Base-by-base conservation (phyloP, 2,329 filamentous ascomycete species). In the Escovopsis weberi region DNA sequence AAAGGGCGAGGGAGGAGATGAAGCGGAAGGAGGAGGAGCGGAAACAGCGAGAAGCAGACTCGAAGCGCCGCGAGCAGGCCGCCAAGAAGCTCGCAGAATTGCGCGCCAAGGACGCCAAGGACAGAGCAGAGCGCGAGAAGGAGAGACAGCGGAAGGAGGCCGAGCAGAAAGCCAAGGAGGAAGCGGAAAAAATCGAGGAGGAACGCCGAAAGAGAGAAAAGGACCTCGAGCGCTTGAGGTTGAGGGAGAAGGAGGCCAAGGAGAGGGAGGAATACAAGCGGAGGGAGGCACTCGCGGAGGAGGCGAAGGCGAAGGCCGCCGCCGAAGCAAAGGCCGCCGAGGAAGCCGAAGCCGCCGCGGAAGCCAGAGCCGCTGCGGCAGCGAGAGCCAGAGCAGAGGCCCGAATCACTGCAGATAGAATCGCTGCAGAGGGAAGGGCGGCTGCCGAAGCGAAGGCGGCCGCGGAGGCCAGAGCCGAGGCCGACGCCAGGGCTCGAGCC, bases 1-100 rank as follows among this genome's bases (percentile, higher is more conserved):
- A 83, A 50, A 81, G 75, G 55, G 80, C 78, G 4, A 67, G 79
- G 42, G 80, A 84, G 53, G 79, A 83, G 50, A 80, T 73, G 18
- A 66, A 73, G 37, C 72, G 67, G 45, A 70, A 71, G 43, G 78
- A 81, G 50, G 78, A 80, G 49, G 76, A 82, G 48, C 75, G 76
- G 10, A 79, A 70, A 52, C 64, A 64, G 2, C 71, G 67, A 47
- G 75, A 78, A 48, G 75, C 74, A 3, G 78, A 82, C 48, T 69
- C 74, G 48, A 74, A 75, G 49, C 66, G 70, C 47, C 70, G 68
- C 35, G 74, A 77, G 32, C 73, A 76, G n/a, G 61, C 69, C 3
- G 64, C 70, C 33, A 69, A 63, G 44, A 62, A 67, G 42, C 55
- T 77, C 2, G 70, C 64, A 30, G 74, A 78, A 49, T 58, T 73